These are phyloP conservation scores for Saccharomycopsis selenospora DNA, from an alignment of 805 yeast species.

Conservation along the genomic window DNA sequence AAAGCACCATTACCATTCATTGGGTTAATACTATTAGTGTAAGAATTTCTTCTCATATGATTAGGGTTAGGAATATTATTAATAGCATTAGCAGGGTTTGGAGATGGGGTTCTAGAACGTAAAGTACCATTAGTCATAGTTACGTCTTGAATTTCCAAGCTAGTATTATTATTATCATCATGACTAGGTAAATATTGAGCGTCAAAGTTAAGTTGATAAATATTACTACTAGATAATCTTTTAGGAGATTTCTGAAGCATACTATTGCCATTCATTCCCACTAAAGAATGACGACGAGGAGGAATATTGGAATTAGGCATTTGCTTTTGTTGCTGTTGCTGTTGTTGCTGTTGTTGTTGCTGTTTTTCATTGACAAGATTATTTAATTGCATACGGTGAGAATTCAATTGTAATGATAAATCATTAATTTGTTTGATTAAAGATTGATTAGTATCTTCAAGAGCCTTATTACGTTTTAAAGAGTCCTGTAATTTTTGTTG, in stretches of 20 bases:
- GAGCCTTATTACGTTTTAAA: conserved; percentile 21
- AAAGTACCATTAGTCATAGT: conserved; percentile 6
- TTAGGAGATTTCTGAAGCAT: conserved; percentile 16
- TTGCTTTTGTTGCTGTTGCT: conserved; percentile 23
- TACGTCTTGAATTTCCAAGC: background rate
- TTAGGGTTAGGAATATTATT: background rate
- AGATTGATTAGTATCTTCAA: conserved; percentile 16
- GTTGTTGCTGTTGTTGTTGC: conserved; percentile 24
- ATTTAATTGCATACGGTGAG: conserved; percentile 10
- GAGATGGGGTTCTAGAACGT: conserved; percentile 21
- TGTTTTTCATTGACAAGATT: conserved; percentile 13
- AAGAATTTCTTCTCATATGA: background rate
- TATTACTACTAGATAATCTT: conserved; percentile 15
- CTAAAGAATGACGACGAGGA: background rate
- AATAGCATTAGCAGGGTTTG: conserved; percentile 18
- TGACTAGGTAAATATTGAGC: conserved; percentile 5
- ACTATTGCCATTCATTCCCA: background rate
- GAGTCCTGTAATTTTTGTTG: conserved; percentile 15
- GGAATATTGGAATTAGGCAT: background rate
- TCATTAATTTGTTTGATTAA: conserved; percentile 21
- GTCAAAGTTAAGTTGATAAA: conserved; percentile 22
- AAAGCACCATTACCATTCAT: background rate
- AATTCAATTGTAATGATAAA: conserved; percentile 18
- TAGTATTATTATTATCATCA: conserved; percentile 12
- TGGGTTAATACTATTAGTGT: background rate